These are phyloP conservation scores for Fusarium nelsonii DNA, from an alignment of 2,329 filamentous ascomycete genomes.

Conservation along the genomic window DNA sequence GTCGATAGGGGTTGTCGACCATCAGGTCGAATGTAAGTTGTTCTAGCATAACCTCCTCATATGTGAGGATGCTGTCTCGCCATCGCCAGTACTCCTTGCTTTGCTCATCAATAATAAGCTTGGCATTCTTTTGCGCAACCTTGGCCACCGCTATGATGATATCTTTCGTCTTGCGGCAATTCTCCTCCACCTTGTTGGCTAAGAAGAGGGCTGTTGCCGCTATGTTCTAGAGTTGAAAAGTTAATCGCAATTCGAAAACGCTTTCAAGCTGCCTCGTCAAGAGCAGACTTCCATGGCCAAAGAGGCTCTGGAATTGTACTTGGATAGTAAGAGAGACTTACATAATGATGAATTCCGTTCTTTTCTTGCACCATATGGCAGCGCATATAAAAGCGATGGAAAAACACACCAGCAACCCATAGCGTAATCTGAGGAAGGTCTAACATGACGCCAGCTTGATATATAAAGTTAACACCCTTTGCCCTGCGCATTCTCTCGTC, in stretches of 20 bases:
- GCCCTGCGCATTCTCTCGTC: slow-evolving; percentile 85
- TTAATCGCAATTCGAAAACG: slow-evolving; percentile 28
- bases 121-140: slow-evolving; percentile 93
- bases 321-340: slow-evolving; percentile 58
- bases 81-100: slow-evolving; percentile 99
- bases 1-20: slow-evolving; percentile 87
- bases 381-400: slow-evolving; percentile 96
- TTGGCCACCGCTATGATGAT: slow-evolving; percentile 94
- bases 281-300: slow-evolving; percentile 1
- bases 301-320: not conserved
- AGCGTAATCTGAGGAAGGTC: slow-evolving; percentile 93
- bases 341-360: slow-evolving; percentile 88
- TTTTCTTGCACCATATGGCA: slow-evolving; percentile 82
- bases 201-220: slow-evolving; percentile 93
- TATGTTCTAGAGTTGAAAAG: slow-evolving; percentile 68
- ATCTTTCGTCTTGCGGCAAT: slow-evolving; percentile 94
- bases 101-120: slow-evolving; percentile 92
- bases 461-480: slow-evolving; percentile 97
- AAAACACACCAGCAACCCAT: slow-evolving; percentile 92
- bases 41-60: slow-evolving; percentile 94
- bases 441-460: slow-evolving; percentile 91
- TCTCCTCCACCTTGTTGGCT: slow-evolving; percentile 97
- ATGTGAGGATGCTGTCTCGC: slow-evolving; percentile 91
- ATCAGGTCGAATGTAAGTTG: slow-evolving; percentile 93
- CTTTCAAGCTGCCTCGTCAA: not conserved